These are phyloP conservation scores for Plasmodium relictum DNA, from an alignment of 169 alveolate genomes.

Conservation along the genomic window DNA sequence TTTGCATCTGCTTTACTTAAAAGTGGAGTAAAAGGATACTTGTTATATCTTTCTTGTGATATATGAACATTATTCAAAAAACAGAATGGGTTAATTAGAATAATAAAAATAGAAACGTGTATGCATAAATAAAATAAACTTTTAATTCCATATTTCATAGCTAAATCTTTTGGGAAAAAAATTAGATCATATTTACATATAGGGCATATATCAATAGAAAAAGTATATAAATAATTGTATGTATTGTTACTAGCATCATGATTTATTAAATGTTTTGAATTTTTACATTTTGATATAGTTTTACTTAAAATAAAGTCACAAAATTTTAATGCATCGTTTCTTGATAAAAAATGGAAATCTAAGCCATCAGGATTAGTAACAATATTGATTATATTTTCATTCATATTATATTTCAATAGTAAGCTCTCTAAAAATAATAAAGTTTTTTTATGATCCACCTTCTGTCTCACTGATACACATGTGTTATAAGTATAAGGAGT, in stretches of 20 bases:
- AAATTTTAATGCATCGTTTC: constrained; percentile 95
- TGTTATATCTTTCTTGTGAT: constrained; percentile 79
- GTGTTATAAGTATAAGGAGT: constrained; percentile 99
- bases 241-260: constrained; percentile 93
- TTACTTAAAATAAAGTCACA: constrained; percentile 94
- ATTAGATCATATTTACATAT: constrained; percentile 98
- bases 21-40: constrained; percentile 79
- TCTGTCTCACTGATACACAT: constrained; percentile 96
- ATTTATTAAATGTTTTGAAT: constrained; percentile 93
- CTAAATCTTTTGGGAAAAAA: constrained; percentile 90
- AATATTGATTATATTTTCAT: constrained; percentile 93
- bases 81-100: constrained; percentile 49
- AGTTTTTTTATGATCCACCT: constrained; percentile 97
- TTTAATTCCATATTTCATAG: constrained; percentile 89
- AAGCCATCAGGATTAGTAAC: constrained; percentile 97
- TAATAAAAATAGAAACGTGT: constrained; percentile 61
- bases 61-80: constrained; percentile 31
- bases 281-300: constrained; percentile 91
- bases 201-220: constrained; percentile 95
- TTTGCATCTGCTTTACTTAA: constrained; percentile 67
- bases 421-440: constrained; percentile 97
- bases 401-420: constrained; percentile 95
- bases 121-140: constrained; percentile 60
- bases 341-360: constrained; percentile 96
- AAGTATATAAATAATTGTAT: constrained; percentile 93